phyloP scores from a whole-genome alignment of 2,329 filamentous ascomycete species.

The Penicillium fuscoglaucum region DNA sequence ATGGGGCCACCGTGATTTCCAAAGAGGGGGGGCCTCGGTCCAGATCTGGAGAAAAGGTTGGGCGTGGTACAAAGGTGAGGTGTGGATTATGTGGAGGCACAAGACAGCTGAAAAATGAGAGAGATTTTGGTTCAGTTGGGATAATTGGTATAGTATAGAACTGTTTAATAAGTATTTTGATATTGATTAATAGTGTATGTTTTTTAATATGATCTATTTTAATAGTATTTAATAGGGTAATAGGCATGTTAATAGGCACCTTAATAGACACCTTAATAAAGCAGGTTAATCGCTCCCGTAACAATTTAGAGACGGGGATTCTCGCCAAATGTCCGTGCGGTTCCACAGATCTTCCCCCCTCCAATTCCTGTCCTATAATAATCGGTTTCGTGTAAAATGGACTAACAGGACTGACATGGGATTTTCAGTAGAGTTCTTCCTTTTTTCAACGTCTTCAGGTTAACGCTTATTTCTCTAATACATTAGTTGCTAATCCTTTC shows the following conservation, averaged over 20 bases:
- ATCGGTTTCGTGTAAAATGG: background rate
- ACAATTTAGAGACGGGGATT: background rate
- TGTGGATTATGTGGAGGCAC: slow-evolving; percentile 3
- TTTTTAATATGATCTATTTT: background rate
- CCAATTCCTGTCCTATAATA: background rate
- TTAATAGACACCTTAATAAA: too few relatives aligned
- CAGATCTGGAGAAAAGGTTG: slow-evolving; percentile 22
- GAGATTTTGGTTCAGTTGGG: background rate
- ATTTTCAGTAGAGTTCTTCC: too few relatives aligned
- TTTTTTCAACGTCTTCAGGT: background rate
- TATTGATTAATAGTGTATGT: background rate
- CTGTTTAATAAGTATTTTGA: background rate
- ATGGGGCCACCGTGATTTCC: slow-evolving; percentile 4
- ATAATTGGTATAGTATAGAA: background rate
- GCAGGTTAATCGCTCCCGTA: background rate
- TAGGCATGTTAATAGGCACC: background rate
- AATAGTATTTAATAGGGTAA: background rate
- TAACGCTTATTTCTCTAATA: background rate
- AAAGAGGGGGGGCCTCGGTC: slow-evolving; percentile 18
- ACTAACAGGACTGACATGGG: too few relatives aligned
- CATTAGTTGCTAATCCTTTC: slow-evolving; percentile 3
- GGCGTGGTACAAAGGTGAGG: background rate
- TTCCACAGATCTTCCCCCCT: slow-evolving; percentile 1
- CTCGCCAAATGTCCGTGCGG: background rate
- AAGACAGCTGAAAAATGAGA: slow-evolving; percentile 8